A percentile compares a stretch with the other conserved stretches of the same genome.
Evolutionary conservation across 176 grass and related monocot genomes (phyloP).

Genomic region (Zoysia pacifica): DNA sequence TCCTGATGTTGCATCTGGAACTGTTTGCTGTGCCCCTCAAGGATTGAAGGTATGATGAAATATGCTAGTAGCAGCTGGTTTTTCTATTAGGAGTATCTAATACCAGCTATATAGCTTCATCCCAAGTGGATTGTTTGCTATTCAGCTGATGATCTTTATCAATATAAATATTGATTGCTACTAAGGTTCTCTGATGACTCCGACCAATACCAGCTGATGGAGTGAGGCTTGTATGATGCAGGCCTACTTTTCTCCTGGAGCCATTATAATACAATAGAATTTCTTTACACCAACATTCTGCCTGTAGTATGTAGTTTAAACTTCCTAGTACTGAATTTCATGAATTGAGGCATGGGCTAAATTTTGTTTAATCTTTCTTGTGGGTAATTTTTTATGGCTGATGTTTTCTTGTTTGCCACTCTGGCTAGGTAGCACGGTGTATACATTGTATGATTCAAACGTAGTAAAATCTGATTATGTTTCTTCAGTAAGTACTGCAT

Average conservation of each 20-base stretch:
- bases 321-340: background rate
- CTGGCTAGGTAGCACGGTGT: background rate
- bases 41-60: conserved; percentile 22
- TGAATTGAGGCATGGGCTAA: background rate
- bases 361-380: background rate
- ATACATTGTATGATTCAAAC: background rate
- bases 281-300: background rate
- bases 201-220: background rate
- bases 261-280: background rate
- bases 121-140: background rate
- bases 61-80: background rate
- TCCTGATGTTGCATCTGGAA: background rate
- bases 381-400: conserved; percentile 1
- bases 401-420: background rate
- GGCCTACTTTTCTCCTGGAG: background rate
- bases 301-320: background rate
- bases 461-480: background rate
- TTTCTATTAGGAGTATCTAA: background rate
- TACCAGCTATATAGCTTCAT: background rate
- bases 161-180: background rate
- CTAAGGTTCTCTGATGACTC: background rate
- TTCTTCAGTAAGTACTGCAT: conserved; percentile 6
- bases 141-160: background rate
- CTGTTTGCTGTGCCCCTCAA: background rate
- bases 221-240: background rate